A percentile compares a stretch with the other conserved stretches of the same genome.
These are phyloP conservation scores for Talaromyces rugulosus DNA, from an alignment of 2,329 filamentous ascomycete species.

Conservation along the genomic window DNA sequence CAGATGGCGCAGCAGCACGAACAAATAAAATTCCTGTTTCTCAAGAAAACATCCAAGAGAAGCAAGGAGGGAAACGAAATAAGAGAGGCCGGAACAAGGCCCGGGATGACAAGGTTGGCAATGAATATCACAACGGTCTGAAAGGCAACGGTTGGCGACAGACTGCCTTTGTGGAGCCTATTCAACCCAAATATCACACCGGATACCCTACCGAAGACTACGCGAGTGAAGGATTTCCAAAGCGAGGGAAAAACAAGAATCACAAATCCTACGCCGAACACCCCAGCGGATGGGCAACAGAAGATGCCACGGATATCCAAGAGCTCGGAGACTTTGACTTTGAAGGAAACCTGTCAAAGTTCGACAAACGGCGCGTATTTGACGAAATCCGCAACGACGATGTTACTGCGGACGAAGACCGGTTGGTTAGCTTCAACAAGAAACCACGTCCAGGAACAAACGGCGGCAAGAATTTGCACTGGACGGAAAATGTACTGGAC, in stretches of 20 bases:
- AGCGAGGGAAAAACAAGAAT: slow-evolving; percentile 45
- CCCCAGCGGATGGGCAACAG: slow-evolving; percentile 87
- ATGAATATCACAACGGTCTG: slow-evolving; percentile 41
- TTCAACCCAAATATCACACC: slow-evolving; percentile 39
- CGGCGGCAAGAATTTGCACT: slow-evolving; percentile 85
- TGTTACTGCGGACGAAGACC: slow-evolving; percentile 78
- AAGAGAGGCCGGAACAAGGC: slow-evolving; percentile 44
- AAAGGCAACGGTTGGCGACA: slow-evolving; percentile 61
- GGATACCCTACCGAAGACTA: slow-evolving; percentile 19
- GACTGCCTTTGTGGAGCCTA: slow-evolving; percentile 60
- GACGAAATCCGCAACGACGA: slow-evolving; percentile 88
- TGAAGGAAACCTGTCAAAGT: slow-evolving; percentile 81
- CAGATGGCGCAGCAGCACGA: slow-evolving; percentile 8
- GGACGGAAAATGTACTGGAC: slow-evolving; percentile 86
- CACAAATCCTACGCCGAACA: slow-evolving; percentile 47
- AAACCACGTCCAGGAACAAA: slow-evolving; percentile 60
- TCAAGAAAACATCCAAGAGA: slow-evolving; percentile 17
- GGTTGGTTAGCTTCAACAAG: slow-evolving; percentile 87
- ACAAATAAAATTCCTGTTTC: slow-evolving; percentile 8
- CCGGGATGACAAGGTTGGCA: slow-evolving; percentile 45
- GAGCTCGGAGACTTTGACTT: slow-evolving; percentile 96
- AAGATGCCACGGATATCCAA: slow-evolving; percentile 90
- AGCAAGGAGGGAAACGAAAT: slow-evolving; percentile 35
- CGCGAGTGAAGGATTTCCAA: slow-evolving; percentile 19
- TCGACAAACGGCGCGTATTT: slow-evolving; percentile 89